These are phyloP conservation scores for Saccharomycopsis fodiens DNA, from an alignment of 805 yeast species.

Conservation along the genomic window DNA sequence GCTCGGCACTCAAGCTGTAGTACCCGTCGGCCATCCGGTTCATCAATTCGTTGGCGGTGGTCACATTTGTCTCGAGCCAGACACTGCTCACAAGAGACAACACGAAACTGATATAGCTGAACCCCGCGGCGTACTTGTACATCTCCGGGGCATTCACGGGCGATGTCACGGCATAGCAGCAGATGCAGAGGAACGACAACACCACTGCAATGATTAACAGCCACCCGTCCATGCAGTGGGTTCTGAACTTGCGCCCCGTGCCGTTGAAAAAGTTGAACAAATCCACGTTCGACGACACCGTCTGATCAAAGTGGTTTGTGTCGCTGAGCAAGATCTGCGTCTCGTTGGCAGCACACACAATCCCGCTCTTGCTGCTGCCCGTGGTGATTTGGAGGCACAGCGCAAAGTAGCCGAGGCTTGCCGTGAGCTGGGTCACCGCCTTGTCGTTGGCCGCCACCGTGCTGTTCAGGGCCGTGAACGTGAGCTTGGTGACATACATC, in stretches of 20 bases:
- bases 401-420: conserved; percentile 18
- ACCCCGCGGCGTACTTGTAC: conserved; percentile 17
- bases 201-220: conserved; percentile 17
- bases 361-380: neutral
- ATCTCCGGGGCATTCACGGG: conserved; percentile 7
- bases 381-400: conserved; percentile 16
- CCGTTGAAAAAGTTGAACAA: conserved; percentile 20
- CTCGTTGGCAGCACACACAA: conserved; percentile 18
- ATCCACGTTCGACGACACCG: conserved; percentile 7
- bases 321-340: conserved; percentile 15
- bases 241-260: conserved; percentile 19
- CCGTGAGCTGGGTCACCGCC: conserved; percentile 12
- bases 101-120: conserved; percentile 15
- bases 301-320: conserved; percentile 11
- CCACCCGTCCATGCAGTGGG: conserved; percentile 19
- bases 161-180: conserved; percentile 17
- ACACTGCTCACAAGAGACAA: conserved; percentile 16
- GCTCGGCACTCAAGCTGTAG: conserved; percentile 10
- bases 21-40: conserved; percentile 18
- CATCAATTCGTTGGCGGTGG: conserved; percentile 18
- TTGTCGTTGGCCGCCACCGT: conserved; percentile 3
- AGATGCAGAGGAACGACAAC: conserved; percentile 13
- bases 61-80: conserved; percentile 20
- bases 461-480: conserved; percentile 13
- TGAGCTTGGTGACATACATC: conserved; percentile 12